These are phyloP conservation scores for Bifiguratus adelaidae DNA, from an alignment of 192 early-diverging fungal species.

Conservation along the genomic window DNA sequence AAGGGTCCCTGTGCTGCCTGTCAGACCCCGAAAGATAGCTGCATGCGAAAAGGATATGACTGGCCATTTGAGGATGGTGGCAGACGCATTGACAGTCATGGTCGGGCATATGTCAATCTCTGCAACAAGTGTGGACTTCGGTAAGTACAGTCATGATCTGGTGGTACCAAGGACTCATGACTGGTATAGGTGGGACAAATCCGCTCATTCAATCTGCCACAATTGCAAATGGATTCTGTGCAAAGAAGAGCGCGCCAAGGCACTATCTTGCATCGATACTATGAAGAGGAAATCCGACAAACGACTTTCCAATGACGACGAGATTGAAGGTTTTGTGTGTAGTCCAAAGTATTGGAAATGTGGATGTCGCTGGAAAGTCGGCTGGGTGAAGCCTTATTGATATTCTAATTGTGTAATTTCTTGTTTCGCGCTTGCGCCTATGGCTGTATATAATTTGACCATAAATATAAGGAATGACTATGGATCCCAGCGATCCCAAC, in stretches of 20 bases:
- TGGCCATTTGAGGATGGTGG: constrained; percentile 15
- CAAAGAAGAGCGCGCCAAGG: constrained; percentile 26
- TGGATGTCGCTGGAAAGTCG: constrained; percentile 21
- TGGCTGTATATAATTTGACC: too few relatives aligned
- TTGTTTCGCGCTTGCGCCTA: too few relatives aligned
- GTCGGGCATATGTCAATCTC: constrained; percentile 17
- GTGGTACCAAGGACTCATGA: background rate
- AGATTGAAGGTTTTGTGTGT: constrained; percentile 16
- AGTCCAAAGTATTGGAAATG: constrained; percentile 23
- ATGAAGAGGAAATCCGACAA: constrained; percentile 14
- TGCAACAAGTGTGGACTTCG: constrained; percentile 29
- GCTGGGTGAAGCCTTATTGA: constrained; percentile 20
- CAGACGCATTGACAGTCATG: constrained; percentile 14
- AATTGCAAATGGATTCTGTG: constrained; percentile 22
- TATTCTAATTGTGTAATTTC: too few relatives aligned
- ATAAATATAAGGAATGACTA: too few relatives aligned
- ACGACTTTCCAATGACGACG: constrained; percentile 10
- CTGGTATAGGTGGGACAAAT: constrained; percentile 19
- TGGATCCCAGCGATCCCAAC: too few relatives aligned
- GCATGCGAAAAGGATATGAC: constrained; percentile 26
- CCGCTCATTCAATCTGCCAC: constrained; percentile 15
- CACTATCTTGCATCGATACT: constrained; percentile 12
- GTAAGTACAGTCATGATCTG: constrained; percentile 6
- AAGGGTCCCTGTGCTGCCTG: constrained; percentile 24
- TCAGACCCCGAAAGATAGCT: constrained; percentile 16